A percentile compares a stretch with the other conserved stretches of the same genome.
Evolutionary conservation across 1,284 basidiomycete genomes (phyloP).

Genomic region (Boletellus deceptivus): DNA sequence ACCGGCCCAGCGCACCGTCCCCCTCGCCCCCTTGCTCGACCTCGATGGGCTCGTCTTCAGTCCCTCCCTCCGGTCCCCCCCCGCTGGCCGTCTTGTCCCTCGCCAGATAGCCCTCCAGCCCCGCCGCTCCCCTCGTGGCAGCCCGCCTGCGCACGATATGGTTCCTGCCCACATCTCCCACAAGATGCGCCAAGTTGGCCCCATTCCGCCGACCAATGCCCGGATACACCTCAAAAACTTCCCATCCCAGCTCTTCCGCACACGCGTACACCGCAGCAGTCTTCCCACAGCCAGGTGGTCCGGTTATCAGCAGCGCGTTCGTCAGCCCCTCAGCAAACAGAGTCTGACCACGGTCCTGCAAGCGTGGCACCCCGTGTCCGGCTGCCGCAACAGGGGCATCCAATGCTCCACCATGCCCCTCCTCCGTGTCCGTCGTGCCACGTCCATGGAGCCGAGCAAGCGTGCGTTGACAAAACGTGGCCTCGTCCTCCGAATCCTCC

Average conservation of each 20-base stretch:
- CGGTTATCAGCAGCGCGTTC: conserved; percentile 83
- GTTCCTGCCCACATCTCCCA: conserved; percentile 93
- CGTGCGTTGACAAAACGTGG: conserved; percentile 29
- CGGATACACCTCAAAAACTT: conserved; percentile 97
- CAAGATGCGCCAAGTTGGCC: conserved; percentile 72
- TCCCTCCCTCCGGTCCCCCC: conserved; percentile 14
- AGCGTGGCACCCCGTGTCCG: conserved; percentile 6
- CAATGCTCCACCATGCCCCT: conserved; percentile 22
- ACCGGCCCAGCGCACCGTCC: background rate
- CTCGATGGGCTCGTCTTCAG: conserved; percentile 19
- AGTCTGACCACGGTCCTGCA: conserved; percentile 7
- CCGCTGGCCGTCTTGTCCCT: conserved; percentile 5
- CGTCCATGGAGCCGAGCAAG: conserved; percentile 15
- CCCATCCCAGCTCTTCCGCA: conserved; percentile 90
- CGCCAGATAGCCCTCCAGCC: conserved; percentile 17
- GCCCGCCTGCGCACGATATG: conserved; percentile 59
- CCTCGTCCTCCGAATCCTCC: conserved; percentile 36
- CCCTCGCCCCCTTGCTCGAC: conserved; percentile 14
- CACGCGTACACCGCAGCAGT: conserved; percentile 92
- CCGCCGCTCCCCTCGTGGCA: conserved; percentile 1
- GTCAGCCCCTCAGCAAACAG: conserved; percentile 54
- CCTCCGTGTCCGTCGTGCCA: conserved; percentile 2
- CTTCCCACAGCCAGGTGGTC: conserved; percentile 88
- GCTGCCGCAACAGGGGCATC: conserved; percentile 11
- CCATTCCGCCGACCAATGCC: conserved; percentile 88